Evolutionary conservation across 2,329 filamentous ascomycete species (phyloP), one percentile per base, ranked within the genome.

Genomic region (Harringtonia aguacate): DNA sequence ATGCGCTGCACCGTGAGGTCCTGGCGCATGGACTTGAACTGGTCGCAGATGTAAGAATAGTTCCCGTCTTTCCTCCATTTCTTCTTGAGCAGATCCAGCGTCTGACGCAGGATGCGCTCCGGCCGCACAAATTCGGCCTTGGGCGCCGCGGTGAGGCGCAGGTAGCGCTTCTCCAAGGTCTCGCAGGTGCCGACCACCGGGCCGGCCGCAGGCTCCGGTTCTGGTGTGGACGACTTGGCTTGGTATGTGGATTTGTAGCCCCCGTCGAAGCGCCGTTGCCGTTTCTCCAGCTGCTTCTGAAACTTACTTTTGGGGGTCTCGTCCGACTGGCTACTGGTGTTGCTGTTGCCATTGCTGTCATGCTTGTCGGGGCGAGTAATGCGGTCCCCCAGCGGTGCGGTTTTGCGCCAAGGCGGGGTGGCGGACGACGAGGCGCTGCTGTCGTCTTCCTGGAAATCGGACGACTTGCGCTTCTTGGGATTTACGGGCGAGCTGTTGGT

Each of bases 11-110:
- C 92, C 33, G 92, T 98, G 61, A 98, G 75, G 69, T 98, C 92
- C 72, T 98, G 92, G 48, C 92, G 86, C 62, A 98, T 75, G 15
- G 92, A 95, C 65, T 98, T 98, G 74, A 98, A 94, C 73, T 98
- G 92, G 61, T 98, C 89, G 76, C 92, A 97, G 51, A 95, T 94
- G 66, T 95, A 98, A 54, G 79, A 81, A 65, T 98, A 98, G 66
- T 97, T 95, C 66, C 81, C 83, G 56, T 95, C 88, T 54, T 81
- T 79, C 59, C 81, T 84, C 92, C 92, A 98, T 67, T 94, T 97
- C 68, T 82, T 85, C 70, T 94, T 94, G 51, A 98, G 69, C 39
- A 94, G 68, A 53, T 94, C 86, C 62, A 98, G 66, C 7, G 90
- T 89, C 65, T 92, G 81, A 53, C 83, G 79, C 50, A 98, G 68